phyloP scores from a whole-genome alignment of 306 rosid genomes.

The Citrullus amarus region DNA sequence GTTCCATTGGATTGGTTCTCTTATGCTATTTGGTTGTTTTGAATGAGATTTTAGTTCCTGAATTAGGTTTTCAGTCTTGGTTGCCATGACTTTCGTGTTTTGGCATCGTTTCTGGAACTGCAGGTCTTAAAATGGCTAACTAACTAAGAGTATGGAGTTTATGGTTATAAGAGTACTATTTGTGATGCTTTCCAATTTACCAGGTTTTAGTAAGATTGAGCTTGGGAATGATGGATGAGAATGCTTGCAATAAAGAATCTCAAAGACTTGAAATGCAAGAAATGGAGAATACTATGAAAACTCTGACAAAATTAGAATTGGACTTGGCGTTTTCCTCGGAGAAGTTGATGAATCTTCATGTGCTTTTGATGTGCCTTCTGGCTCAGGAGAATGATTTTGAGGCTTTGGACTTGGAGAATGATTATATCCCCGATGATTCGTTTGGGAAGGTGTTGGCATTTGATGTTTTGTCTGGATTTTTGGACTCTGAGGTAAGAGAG shows the following conservation, averaged over 20 bases:
- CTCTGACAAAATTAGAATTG: constrained; percentile 54
- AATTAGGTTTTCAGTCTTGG: background rate
- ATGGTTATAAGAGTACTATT: background rate
- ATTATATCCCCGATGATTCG: constrained; percentile 24
- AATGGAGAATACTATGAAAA: constrained; percentile 40
- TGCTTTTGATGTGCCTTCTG: constrained; percentile 46
- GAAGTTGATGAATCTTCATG: constrained; percentile 68
- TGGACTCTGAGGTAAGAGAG: constrained; percentile 82
- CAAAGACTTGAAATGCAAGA: constrained; percentile 26
- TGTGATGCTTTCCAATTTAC: constrained; percentile 1
- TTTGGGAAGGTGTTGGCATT: constrained; percentile 50
- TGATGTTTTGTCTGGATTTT: constrained; percentile 61
- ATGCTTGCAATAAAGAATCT: constrained; percentile 23
- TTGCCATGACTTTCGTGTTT: background rate
- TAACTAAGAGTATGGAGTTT: background rate
- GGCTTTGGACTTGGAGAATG: constrained; percentile 28
- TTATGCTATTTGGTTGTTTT: background rate
- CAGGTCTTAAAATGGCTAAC: background rate
- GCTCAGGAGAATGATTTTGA: constrained; percentile 71
- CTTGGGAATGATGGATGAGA: constrained; percentile 43
- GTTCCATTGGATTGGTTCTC: background rate
- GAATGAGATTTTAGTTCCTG: background rate
- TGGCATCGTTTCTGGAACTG: background rate
- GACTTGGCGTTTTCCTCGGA: constrained; percentile 73
- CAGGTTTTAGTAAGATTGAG: constrained; percentile 20